phyloP scores from a whole-genome alignment of 2,329 filamentous ascomycete species.

The Claviceps sp. region DNA sequence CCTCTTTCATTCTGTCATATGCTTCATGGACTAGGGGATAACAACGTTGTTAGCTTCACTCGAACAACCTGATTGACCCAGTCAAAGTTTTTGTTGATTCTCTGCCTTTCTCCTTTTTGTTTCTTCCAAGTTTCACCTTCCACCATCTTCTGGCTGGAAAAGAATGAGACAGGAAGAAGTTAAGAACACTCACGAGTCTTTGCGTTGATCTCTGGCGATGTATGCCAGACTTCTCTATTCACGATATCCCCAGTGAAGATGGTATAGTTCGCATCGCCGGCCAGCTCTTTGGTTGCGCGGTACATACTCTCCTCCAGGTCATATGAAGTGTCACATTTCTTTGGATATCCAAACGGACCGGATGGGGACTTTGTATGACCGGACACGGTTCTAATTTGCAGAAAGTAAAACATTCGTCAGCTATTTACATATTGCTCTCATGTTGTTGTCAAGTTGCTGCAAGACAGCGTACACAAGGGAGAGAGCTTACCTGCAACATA shows the following conservation, averaged over 20 bases:
- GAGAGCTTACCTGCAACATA: conserved; percentile 7
- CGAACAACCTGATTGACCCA: no score
- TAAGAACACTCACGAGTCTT: conserved; percentile 14
- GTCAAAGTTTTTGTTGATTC: no score
- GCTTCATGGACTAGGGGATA: background rate
- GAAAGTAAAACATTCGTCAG: background rate
- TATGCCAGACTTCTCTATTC: background rate
- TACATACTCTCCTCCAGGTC: conserved; percentile 2
- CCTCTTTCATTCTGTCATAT: background rate
- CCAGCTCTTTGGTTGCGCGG: background rate
- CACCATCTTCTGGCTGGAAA: no score
- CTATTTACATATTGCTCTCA: no score
- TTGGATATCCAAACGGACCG: background rate
- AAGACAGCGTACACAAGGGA: no score
- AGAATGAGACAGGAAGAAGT: no score
- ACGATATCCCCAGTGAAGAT: conserved; percentile 1
- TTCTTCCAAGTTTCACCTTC: no score
- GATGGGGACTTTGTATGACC: background rate
- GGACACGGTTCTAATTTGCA: conserved; percentile 2
- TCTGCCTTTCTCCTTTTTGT: no score
- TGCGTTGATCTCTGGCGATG: background rate
- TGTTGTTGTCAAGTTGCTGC: no score
- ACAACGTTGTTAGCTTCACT: no score
- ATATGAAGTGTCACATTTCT: background rate
- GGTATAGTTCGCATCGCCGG: background rate